Base-by-base conservation (phyloP, 495 filamentous ascomycete genomes). In the Pyronema domesticum region DNA sequence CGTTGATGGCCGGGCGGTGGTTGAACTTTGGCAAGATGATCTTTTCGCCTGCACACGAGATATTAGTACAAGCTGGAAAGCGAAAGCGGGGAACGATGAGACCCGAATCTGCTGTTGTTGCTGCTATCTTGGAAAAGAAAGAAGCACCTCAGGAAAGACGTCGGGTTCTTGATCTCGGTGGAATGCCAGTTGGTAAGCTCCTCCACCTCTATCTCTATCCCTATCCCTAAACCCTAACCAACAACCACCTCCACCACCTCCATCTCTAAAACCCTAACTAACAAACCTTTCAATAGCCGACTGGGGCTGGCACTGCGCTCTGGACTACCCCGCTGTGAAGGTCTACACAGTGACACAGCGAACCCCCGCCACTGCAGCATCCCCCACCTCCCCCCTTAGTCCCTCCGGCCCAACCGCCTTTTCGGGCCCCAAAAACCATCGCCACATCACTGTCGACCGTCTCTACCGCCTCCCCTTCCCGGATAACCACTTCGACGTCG, bases 281-380 rank as follows among this genome's bases (percentile, higher is more conserved):
- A 30, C 23, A 30, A 30, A 30, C 1, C 23, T 30, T 30, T 49
- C 34, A 46, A 39, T 59, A 66, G 63, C 62, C 33, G 88, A 93
- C 69, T 98, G 91, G 91, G 93, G 83, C 30, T 98, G 91, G 91
- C 80, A 89, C 65, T 80, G 84, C 34, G 87, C 91, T 0, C 72
- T 81, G 34, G 83, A 86, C 63, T 87, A 88, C 65, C 85, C 82
- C 10, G 80, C 88, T 62, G 78, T 82, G 46, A 85, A 83, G 65
- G 79, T 94, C 46, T 91, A 87, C 68, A 95, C 88, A 4, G 86
- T 84, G 45, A 81, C 81, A 10, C 6, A 46, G 36, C 48, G 35
- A 7, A 17, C 69, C 70, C 52, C 71, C 39, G 7, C 37, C 81
- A 78, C 55, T 80, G 82, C 68, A 69, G 69, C 53, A 71, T 72